These are phyloP conservation scores for Cutaneotrichosporon daszewskae DNA, from an alignment of 1,284 basidiomycete genomes.

Conservation along the genomic window DNA sequence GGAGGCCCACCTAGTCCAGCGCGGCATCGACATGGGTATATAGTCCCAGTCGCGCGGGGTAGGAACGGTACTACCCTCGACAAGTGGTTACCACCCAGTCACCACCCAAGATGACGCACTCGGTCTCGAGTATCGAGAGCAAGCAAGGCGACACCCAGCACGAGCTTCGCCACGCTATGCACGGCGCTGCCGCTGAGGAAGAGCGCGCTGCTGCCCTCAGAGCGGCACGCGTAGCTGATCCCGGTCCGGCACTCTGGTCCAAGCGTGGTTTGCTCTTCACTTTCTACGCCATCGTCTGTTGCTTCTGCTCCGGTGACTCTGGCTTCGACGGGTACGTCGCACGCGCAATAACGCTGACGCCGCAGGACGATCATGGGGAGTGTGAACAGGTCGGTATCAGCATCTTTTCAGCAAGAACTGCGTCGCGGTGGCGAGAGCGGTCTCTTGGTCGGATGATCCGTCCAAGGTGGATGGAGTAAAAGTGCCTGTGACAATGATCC, in stretches of 20 bases:
- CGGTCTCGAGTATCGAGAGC: too few species aligned
- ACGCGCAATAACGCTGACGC: too few species aligned
- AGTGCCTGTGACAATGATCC: too few species aligned
- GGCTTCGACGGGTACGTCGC: constrained; percentile 25
- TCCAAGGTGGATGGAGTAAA: too few species aligned
- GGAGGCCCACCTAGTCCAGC: too few species aligned
- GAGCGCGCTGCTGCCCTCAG: constrained; percentile 45
- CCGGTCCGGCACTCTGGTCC: constrained; percentile 36
- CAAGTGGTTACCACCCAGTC: too few species aligned
- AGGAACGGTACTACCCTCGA: too few species aligned
- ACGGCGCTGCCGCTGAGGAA: constrained; percentile 1
- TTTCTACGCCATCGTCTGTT: constrained; percentile 50
- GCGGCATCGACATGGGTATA: too few species aligned
- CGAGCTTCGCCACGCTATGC: neutral
- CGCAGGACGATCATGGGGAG: constrained; percentile 16
- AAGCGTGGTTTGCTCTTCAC: constrained; percentile 19
- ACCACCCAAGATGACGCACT: too few species aligned
- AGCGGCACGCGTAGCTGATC: constrained; percentile 52
- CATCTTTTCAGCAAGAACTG: too few species aligned
- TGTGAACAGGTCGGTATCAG: constrained; percentile 2
- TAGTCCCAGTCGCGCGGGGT: too few species aligned
- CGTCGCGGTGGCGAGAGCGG: neutral
- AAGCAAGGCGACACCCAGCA: neutral
- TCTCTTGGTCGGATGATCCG: too few species aligned
- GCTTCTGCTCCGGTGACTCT: constrained; percentile 47